These are phyloP conservation scores for Sphagnum tenellum DNA, from an alignment of 225 moss, liverwort and hornwort species.

Conservation along the genomic window DNA sequence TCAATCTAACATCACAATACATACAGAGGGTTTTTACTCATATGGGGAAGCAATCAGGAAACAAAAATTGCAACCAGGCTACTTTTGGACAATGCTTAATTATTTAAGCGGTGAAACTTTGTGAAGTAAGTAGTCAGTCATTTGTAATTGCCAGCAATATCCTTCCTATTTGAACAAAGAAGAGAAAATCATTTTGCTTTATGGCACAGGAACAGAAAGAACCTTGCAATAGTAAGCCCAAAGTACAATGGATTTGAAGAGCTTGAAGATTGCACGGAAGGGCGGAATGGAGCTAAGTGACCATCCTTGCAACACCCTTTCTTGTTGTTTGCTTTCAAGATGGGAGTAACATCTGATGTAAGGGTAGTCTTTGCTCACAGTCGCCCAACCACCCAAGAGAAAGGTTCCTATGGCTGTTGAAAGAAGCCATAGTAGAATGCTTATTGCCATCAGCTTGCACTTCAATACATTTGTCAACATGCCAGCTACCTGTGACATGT, in stretches of 20 bases:
- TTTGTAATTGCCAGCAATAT: too few relatives aligned
- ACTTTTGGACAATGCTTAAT: too few relatives aligned
- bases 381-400: constrained; percentile 36
- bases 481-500: constrained; percentile 50
- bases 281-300: constrained; percentile 14
- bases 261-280: constrained; percentile 35
- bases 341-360: constrained; percentile 11
- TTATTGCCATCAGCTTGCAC: constrained; percentile 16
- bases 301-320: constrained; percentile 51
- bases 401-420: constrained; percentile 54
- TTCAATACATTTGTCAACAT: constrained; percentile 31
- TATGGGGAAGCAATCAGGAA: not conserved
- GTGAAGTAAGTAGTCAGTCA: too few relatives aligned
- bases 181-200: not conserved
- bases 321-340: constrained; percentile 24
- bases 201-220: not conserved
- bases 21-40: not conserved
- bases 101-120: too few relatives aligned
- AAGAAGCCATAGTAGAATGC: constrained; percentile 42
- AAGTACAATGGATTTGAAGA: constrained; percentile 28
- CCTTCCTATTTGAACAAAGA: not conserved
- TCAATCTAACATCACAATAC: constrained; percentile 20
- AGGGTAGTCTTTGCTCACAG: constrained; percentile 29
- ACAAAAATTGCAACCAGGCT: not conserved
- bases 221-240: constrained; percentile 66